A percentile compares a stretch with the other conserved stretches of the same genome.
phyloP scores from a whole-genome alignment of 2,329 filamentous ascomycete genomes.

The Claviceps pazoutovae region DNA sequence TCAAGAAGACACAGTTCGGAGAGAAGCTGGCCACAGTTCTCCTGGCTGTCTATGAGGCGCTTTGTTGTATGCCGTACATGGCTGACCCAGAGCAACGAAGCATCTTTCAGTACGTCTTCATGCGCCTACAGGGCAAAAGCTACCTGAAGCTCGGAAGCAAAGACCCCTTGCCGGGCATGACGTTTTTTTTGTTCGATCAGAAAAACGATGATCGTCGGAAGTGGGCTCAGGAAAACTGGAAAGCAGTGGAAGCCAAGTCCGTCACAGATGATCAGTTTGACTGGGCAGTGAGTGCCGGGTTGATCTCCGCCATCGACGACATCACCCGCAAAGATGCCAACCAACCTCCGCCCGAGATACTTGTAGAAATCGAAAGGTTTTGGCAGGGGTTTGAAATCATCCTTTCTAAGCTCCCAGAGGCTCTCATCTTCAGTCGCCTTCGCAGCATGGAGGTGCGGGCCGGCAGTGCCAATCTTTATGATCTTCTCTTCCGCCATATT shows the following conservation, averaged over 20 bases:
- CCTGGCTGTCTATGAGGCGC: conserved; percentile 71
- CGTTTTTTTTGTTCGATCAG: conserved; percentile 60
- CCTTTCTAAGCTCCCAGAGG: conserved; percentile 56
- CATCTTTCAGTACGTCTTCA: conserved; percentile 72
- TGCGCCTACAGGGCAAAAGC: conserved; percentile 56
- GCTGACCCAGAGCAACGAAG: conserved; percentile 34
- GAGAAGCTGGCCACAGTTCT: conserved; percentile 44
- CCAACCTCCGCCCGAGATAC: conserved; percentile 19
- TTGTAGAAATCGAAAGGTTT: conserved; percentile 48
- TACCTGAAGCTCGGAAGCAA: conserved; percentile 63
- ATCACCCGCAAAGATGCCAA: conserved; percentile 36
- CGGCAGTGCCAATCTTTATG: conserved; percentile 48
- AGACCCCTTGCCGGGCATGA: conserved; percentile 67
- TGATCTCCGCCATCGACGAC: conserved; percentile 51
- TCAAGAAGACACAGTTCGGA: conserved; percentile 33
- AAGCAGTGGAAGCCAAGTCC: conserved; percentile 38
- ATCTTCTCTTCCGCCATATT: conserved; percentile 43
- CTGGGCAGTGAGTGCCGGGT: conserved; percentile 65
- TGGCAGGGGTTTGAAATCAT: conserved; percentile 70
- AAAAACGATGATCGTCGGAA: conserved; percentile 41
- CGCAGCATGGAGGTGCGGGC: conserved; percentile 61
- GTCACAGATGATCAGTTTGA: conserved; percentile 68
- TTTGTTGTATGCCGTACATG: conserved; percentile 74
- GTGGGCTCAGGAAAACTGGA: conserved; percentile 27
- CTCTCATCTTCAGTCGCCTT: conserved; percentile 64